Conservation (phyloP, 352 stramenopile genomes). For the Pythium catenulatum region DNA sequence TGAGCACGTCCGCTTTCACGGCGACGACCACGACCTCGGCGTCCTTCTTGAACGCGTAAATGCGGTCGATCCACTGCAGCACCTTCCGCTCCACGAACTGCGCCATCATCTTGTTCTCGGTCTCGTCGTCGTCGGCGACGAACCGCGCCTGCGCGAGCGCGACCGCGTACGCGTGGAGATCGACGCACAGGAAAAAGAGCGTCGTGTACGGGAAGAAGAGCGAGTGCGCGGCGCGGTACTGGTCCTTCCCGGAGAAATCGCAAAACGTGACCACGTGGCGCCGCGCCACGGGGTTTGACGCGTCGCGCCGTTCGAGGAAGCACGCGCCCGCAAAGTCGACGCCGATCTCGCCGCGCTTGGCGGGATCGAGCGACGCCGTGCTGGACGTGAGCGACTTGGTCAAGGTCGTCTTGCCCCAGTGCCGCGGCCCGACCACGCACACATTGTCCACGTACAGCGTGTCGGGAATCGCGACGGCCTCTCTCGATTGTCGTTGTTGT, state of each 20-base stretch:
- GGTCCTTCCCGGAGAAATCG: not conserved
- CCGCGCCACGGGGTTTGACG: not conserved
- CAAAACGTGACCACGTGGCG: slow-evolving; percentile 12
- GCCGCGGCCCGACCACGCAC: not conserved
- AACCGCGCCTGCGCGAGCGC: slow-evolving; percentile 11
- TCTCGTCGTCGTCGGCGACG: not conserved
- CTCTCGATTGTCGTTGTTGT: not conserved
- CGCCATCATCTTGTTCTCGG: not conserved
- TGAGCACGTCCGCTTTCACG: not conserved
- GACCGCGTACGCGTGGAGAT: slow-evolving; percentile 18
- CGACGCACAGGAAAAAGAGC: slow-evolving; percentile 9
- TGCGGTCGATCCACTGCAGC: slow-evolving; percentile 4
- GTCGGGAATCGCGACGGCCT: not conserved
- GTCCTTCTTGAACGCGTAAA: not conserved
- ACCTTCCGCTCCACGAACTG: slow-evolving; percentile 3
- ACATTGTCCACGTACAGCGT: not conserved
- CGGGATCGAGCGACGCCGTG: not conserved
- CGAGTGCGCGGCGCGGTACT: not conserved
- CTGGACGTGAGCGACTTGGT: slow-evolving; percentile 2
- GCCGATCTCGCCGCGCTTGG: not conserved
- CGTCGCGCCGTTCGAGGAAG: slow-evolving; percentile 2
- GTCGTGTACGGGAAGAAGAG: slow-evolving; percentile 3
- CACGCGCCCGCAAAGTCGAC: not conserved
- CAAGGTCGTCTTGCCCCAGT: slow-evolving; percentile 17
- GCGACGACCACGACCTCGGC: slow-evolving; percentile 5